A percentile compares a stretch with the other conserved stretches of the same genome.
Conservation (phyloP, 192 early-diverging fungal species). For the Mortierella hygrophila region DNA sequence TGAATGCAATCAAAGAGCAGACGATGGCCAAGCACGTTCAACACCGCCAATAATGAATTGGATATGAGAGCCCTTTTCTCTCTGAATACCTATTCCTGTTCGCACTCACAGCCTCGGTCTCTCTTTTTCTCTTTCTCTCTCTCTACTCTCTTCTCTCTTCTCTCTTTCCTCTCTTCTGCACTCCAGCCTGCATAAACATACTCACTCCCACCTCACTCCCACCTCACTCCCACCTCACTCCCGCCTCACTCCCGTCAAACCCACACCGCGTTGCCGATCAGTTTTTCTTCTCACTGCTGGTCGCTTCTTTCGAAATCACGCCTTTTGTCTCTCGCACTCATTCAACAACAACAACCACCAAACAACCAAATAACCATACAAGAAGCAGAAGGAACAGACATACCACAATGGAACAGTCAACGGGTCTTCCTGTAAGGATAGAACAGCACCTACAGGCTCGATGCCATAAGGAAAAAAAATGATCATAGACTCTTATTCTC, state of each 20-base stretch:
- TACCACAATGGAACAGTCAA: constrained; percentile 24
- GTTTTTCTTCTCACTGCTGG: background rate
- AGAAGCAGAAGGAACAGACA: background rate
- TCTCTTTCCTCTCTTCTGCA: background rate
- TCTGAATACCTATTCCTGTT: background rate
- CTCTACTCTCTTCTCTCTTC: constrained; percentile 2
- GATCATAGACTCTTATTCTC: background rate
- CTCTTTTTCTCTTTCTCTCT: background rate
- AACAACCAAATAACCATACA: background rate
- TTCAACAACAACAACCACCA: background rate
- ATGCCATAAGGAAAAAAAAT: too few relatives aligned
- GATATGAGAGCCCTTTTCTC: background rate
- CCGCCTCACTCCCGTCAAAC: background rate
- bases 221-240: background rate
- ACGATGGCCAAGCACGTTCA: constrained; percentile 5
- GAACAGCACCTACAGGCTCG: too few relatives aligned
- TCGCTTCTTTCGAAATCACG: background rate
- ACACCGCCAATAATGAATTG: background rate
- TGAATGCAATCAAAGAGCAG: background rate
- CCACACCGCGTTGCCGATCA: background rate
- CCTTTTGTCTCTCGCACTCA: background rate
- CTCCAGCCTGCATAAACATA: background rate
- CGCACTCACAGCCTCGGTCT: background rate
- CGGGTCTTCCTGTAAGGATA: constrained; percentile 26
- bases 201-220: background rate